A percentile compares a stretch with the other conserved stretches of the same genome.
Conservation (phyloP, 2,329 filamentous ascomycete genomes). For the Alternaria incomplexa region DNA sequence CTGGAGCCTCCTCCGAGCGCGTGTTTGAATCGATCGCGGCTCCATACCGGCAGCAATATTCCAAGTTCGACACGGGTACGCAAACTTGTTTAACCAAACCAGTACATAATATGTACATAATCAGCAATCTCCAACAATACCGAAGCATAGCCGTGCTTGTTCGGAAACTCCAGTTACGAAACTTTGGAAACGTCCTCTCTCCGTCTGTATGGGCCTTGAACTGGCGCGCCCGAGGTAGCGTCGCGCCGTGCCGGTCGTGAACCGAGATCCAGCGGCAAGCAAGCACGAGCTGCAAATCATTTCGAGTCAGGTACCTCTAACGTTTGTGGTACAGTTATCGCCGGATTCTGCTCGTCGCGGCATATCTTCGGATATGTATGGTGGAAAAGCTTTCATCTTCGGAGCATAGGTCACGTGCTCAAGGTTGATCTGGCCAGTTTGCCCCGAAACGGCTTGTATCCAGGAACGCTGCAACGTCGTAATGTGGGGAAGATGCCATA, state of each 20-base stretch:
- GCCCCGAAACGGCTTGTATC: not conserved
- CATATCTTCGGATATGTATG: not conserved
- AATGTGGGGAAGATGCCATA: not conserved
- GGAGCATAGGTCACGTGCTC: constrained; percentile 1
- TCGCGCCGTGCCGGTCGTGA: constrained; percentile 31
- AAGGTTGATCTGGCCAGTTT: not conserved
- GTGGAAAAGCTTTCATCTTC: not conserved
- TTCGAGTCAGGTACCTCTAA: constrained; percentile 19
- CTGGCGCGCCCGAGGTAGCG: constrained; percentile 28
- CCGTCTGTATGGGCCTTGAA: constrained; percentile 2
- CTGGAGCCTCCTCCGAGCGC: not conserved
- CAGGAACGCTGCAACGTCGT: constrained; percentile 2
- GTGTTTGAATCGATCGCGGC: not conserved
- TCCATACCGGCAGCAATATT: not conserved
- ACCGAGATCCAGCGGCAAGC: constrained; percentile 32
- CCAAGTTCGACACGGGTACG: not conserved
- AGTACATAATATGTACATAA: not conserved
- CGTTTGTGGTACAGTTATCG: not conserved
- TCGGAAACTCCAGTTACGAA: not conserved
- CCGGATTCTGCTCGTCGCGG: constrained; percentile 9
- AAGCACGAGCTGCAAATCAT: constrained; percentile 28
- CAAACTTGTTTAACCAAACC: not conserved
- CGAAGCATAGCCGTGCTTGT: not conserved
- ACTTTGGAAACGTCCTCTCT: not conserved
- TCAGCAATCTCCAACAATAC: not conserved